Evolutionary conservation across 75 land plant genomes (phyloP), one percentile per base, ranked within the genome.

Genomic region (Sequoiadendron giganteum): DNA sequence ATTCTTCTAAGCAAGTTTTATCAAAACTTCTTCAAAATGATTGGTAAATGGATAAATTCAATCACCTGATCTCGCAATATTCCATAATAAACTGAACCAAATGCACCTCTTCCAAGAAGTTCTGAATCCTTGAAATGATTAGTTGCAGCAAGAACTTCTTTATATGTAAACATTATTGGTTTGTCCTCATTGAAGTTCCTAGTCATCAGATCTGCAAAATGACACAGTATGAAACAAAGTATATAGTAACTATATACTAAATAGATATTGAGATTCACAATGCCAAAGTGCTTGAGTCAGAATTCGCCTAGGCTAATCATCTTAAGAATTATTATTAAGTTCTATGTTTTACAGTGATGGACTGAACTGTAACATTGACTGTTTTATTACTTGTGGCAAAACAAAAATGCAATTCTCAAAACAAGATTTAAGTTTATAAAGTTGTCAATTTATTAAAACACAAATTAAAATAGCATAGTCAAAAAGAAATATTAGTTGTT

Each of bases 21-120:
- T 21, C 42, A 34, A 86, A 73, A 47, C 15, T n/a, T 42, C 79
- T 45, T 47, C 45, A n/a, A 82, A 1, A 43, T 49, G 85, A 39
- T 40, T 39, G 43, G n/a, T 84, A 87, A 30, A 38, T 85, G 52
- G 49, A 42, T 61, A 88, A 32, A 86, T 32, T 38, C 15, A 36
- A 47, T 21, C 89, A 93, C 96, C 92, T 92, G 88, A 21, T 90
- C 89, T 70, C 89, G 87, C 43, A 95, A 49, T 28, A 93, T 49
- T 40, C 94, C 96, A 86, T 81, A 90, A 70, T 92, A 95, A 28
- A 94, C 95, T 73, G 90, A 86, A 25, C 94, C 95, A 85, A 90
- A 95, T 56, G 93, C 95, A 30, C 96, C 96, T 70, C 86, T 85
- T 55, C 94, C 96, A 84, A 95, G 91, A 36, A 83, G 87, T 43